Evolutionary conservation across 2,329 filamentous ascomycete genomes (phyloP), one percentile per base, ranked within the genome.

Genomic region (Arachnopeziza araneosa): DNA sequence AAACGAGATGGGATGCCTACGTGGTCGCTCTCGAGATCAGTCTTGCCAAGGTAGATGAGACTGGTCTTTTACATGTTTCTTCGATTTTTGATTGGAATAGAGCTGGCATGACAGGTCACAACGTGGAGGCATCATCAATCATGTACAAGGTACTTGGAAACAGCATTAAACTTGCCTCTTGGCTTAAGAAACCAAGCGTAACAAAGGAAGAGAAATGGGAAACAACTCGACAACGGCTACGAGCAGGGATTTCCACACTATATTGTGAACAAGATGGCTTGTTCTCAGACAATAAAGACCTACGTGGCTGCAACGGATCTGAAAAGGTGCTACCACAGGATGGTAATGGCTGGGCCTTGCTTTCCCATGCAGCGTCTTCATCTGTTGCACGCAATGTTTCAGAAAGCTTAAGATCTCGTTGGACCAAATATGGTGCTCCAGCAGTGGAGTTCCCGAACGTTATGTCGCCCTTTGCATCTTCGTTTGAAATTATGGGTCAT

Each of bases 311-410:
- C 77, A n/a, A 69, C 81, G 50, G 79, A 68, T 82, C 83, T 64
- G 80, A 79, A 1, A 77, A 78, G 1, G 74, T 88, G 2, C 75
- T 81, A 59, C 82, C 83, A 0, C 84, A 88, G 70, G 83, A 85
- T 64, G 82, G 80, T 8, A 86, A 86, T 71, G 77, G 79, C 57
- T 77, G 85, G 71, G 79, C 80, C 0, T 65, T 83, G 2, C 73
- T 78, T 10, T 67, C 65, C 4, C 32, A 57, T 19, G 61, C 63
- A 10, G 44, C 62, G 12, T 70, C 82, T 52, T 59, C 63, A 17
- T 51, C 57, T 1, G n/a, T 59, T 7, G 63, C 63, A 10, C 54
- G 54, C 22, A 36, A 65, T 69, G 56, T 68, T 9, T 68, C 66
- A 2, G 48, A 63, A 44, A 66, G 59, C 50, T 56, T 70, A 1